Percentiles rank a stretch among this genome's conserved stretches.
These are phyloP conservation scores for Colletotrichum echinochloae DNA, from an alignment of 2,329 filamentous ascomycete genomes.

Conservation along the genomic window DNA sequence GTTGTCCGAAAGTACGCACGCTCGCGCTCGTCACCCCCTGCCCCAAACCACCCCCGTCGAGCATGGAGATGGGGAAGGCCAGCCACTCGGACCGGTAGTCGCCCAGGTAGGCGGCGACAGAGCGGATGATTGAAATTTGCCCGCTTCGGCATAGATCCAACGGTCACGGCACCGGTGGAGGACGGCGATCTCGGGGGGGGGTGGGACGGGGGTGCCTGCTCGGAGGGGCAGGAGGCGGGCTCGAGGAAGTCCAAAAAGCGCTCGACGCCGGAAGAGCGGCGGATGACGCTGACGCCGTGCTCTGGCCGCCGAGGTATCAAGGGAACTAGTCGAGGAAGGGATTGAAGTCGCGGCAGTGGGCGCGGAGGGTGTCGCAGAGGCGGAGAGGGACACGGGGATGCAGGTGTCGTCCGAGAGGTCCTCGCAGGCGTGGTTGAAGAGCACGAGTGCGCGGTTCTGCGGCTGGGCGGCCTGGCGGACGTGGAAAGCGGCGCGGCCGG, in stretches of 20 bases:
- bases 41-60: no score
- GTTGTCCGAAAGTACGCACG: background rate
- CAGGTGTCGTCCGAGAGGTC: constrained; percentile 47
- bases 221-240: constrained; percentile 40
- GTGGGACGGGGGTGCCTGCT: constrained; percentile 49
- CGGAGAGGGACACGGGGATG: constrained; percentile 59
- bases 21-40: no score
- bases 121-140: constrained; percentile 47
- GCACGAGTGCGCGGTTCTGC: constrained; percentile 46
- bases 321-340: constrained; percentile 55
- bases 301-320: constrained; percentile 57
- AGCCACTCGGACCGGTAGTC: constrained; percentile 50
- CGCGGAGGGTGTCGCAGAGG: constrained; percentile 43
- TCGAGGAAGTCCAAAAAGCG: constrained; percentile 43
- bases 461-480: constrained; percentile 48
- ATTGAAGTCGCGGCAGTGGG: constrained; percentile 54
- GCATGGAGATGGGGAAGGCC: constrained; percentile 24
- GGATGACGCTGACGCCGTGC: constrained; percentile 55
- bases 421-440: constrained; percentile 47
- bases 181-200: constrained; percentile 55
- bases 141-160: constrained; percentile 53
- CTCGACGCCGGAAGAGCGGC: constrained; percentile 51
- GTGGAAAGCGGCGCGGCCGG: constrained; percentile 47
- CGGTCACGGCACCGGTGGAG: constrained; percentile 55
- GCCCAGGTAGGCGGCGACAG: constrained; percentile 46